phyloP scores from a whole-genome alignment of 208 protist genomes.

The Kentomonas sorsogonicus region DNA sequence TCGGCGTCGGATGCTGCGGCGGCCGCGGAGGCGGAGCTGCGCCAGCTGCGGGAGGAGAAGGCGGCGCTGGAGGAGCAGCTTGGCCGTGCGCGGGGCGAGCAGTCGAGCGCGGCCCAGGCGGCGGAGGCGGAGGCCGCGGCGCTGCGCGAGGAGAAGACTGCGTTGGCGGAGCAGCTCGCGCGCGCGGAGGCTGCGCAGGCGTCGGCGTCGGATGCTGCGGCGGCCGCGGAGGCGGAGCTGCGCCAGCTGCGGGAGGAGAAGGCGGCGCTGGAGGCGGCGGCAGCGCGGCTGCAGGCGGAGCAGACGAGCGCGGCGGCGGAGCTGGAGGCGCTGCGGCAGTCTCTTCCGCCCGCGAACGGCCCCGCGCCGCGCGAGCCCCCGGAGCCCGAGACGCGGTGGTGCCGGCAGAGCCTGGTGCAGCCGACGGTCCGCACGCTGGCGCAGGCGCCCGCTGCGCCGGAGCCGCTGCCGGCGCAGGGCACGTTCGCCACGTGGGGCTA shows the following conservation, averaged over 20 bases:
- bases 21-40: slow-evolving; percentile 4
- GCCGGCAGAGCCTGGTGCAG: not conserved
- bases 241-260: not conserved
- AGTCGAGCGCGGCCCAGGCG: slow-evolving; percentile 9
- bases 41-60: not conserved
- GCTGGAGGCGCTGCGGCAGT: slow-evolving; percentile 10
- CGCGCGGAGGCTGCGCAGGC: not conserved
- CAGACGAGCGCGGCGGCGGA: slow-evolving; percentile 1
- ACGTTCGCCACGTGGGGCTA: slow-evolving; percentile 27
- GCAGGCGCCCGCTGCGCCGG: not conserved
- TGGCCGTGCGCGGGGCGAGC: slow-evolving; percentile 5
- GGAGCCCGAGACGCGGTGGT: too few relatives aligned
- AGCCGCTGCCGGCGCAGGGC: slow-evolving; percentile 2
- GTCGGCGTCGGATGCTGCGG: not conserved
- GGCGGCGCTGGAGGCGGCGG: slow-evolving; percentile 1
- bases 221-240: slow-evolving; percentile 2
- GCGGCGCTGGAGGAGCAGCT: slow-evolving; percentile 11
- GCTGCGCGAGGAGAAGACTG: slow-evolving; percentile 9
- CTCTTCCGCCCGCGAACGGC: slow-evolving; percentile 2
- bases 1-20: not conserved
- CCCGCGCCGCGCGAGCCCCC: too few relatives aligned
- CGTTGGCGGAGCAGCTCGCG: slow-evolving; percentile 3
- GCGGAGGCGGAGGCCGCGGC: slow-evolving; percentile 14
- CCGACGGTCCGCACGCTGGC: not conserved
- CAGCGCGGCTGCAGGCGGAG: not conserved